Evolutionary conservation across 2,329 filamentous ascomycete species (phyloP).

Genomic region (Knufia fluminis): DNA sequence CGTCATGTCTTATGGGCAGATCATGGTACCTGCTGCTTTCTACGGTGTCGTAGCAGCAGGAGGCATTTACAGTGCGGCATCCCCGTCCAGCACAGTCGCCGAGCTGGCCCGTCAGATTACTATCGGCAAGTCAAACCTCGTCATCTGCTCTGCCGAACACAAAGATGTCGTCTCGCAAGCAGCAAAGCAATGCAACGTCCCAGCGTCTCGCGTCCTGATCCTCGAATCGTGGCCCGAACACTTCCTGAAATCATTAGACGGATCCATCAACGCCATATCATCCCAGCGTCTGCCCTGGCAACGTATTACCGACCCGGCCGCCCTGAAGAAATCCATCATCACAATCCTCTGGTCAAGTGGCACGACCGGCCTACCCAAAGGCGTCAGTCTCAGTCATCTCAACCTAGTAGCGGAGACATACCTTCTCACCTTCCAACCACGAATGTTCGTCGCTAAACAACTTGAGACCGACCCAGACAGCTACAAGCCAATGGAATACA

Average conservation of each 20-base stretch:
- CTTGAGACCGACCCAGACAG: slow-evolving; percentile 25
- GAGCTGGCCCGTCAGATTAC: slow-evolving; percentile 44
- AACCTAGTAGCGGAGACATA: slow-evolving; percentile 35
- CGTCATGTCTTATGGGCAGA: slow-evolving; percentile 48
- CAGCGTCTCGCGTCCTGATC: slow-evolving; percentile 41
- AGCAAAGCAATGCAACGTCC: slow-evolving; percentile 42
- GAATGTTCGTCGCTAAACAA: slow-evolving; percentile 22
- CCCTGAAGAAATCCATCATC: slow-evolving; percentile 39
- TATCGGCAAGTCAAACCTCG: slow-evolving; percentile 33
- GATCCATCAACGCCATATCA: slow-evolving; percentile 28
- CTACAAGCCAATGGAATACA: slow-evolving; percentile 22
- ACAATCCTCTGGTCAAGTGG: slow-evolving; percentile 40
- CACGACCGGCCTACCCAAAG: slow-evolving; percentile 41
- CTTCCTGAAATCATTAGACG: slow-evolving; percentile 26
- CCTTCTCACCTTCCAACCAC: slow-evolving; percentile 14
- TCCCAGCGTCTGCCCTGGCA: slow-evolving; percentile 42
- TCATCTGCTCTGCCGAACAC: slow-evolving; percentile 42
- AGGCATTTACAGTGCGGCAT: slow-evolving; percentile 50
- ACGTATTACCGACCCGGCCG: slow-evolving; percentile 41
- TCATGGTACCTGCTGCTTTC: slow-evolving; percentile 45
- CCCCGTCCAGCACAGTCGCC: slow-evolving; percentile 39
- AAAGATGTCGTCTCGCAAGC: slow-evolving; percentile 39
- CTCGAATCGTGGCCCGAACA: slow-evolving; percentile 36
- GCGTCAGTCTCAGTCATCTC: slow-evolving; percentile 35
- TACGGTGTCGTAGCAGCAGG: slow-evolving; percentile 51